Base-by-base conservation (phyloP, 306 rosid genomes). In the Inga leiocalycina region DNA sequence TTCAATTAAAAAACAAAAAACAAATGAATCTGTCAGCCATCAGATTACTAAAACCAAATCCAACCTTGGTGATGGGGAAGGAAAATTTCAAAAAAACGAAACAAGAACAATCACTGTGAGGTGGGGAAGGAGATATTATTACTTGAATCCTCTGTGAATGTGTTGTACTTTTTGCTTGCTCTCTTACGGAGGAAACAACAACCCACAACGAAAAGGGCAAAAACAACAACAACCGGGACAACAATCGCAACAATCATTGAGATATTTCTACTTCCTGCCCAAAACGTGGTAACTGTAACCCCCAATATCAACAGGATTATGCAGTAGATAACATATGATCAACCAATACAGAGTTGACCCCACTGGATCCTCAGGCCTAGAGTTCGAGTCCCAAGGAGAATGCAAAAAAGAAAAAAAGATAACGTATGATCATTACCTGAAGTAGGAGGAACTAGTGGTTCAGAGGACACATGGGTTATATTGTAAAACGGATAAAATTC, bases 401-500 rank as follows among this genome's bases (percentile, higher is more conserved):
- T 1, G 0, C 30, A 27, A 37, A 3, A 37, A 37, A 37, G 4
- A 35, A 8, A 27, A 10, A 17, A 30, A 64, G 20, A 17, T 27
- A 5, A 64, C 0, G 14, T 64, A 12, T 10, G 20, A 7, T 34
- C 54, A 44, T 45, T 71, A 87, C 90, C 90, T 81, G 84, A 74
- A 48, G 76, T 70, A 27, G 82, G 34, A 74, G 81, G 54, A 51
- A 27, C 5, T 0, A 8, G 0, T 51, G 86, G 86, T 16, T 19
- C 62, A 32, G 79, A 59, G 11, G 88, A 57, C 0, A 74, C 12
- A 12, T 14, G 16, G n/a, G 76, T 35, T 3, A 19, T 24, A 56
- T 82, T 86, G 77, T 86, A 89, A 77, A 89, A 89, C 5, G 76
- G 85, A 22, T 67, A 84, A 8, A 79, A 3, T 48, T 89, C 89